phyloP scores from a whole-genome alignment of 2,329 filamentous ascomycete species.

The Geosmithia morbida region DNA sequence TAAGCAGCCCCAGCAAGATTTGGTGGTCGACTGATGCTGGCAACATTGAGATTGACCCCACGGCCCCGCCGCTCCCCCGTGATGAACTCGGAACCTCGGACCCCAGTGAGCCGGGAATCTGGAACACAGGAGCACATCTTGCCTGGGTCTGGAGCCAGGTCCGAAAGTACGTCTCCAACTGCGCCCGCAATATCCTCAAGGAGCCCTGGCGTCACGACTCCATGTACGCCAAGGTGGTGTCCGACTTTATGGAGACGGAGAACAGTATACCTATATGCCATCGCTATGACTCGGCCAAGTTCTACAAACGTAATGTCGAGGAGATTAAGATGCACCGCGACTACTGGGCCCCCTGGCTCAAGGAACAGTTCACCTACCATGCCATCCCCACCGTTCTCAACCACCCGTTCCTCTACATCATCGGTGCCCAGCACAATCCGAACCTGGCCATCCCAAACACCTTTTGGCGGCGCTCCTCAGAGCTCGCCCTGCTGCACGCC shows the following conservation, averaged over 20 bases:
- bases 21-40: constrained; percentile 13
- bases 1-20: constrained; percentile 24
- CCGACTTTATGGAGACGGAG: constrained; percentile 35
- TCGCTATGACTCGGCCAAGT: constrained; percentile 36
- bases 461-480: constrained; percentile 36
- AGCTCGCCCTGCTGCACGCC: constrained; percentile 33
- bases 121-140: constrained; percentile 32
- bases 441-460: constrained; percentile 37
- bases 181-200: constrained; percentile 27
- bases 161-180: constrained; percentile 30
- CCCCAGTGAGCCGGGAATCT: constrained; percentile 28
- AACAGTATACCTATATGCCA: constrained; percentile 32
- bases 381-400: constrained; percentile 34
- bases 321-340: constrained; percentile 27
- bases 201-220: constrained; percentile 38
- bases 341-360: constrained; percentile 37
- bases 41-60: constrained; percentile 13
- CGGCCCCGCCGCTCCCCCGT: constrained; percentile 24
- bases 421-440: constrained; percentile 33
- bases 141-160: constrained; percentile 36
- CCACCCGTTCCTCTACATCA: constrained; percentile 37
- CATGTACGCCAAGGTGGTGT: constrained; percentile 32
- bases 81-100: constrained; percentile 27
- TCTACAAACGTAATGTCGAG: constrained; percentile 31
- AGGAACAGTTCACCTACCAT: constrained; percentile 38